Evolutionary conservation across 2,329 filamentous ascomycete genomes (phyloP).

Genomic region (Beauveria sp.): DNA sequence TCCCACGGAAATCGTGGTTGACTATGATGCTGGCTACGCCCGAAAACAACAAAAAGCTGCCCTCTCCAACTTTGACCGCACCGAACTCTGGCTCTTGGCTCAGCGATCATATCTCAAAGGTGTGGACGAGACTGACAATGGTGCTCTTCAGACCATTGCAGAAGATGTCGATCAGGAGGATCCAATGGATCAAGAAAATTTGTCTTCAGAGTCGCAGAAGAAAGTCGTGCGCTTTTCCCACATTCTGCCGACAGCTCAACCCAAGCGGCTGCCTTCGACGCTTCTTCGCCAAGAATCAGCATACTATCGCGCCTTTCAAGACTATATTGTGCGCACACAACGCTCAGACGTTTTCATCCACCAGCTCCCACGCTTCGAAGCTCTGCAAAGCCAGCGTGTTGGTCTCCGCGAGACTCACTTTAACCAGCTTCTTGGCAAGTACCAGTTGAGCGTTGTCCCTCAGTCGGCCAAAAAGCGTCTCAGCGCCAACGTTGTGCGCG

Average conservation of each 20-base stretch:
- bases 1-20: conserved; percentile 57
- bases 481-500: conserved; percentile 65
- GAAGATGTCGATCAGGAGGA: conserved; percentile 27
- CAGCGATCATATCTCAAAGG: conserved; percentile 71
- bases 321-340: conserved; percentile 58
- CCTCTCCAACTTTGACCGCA: conserved; percentile 72
- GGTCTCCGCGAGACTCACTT: conserved; percentile 66
- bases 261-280: conserved; percentile 44
- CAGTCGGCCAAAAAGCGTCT: conserved; percentile 64
- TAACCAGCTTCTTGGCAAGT: conserved; percentile 78
- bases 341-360: conserved; percentile 75
- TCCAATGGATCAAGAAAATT: conserved; percentile 14
- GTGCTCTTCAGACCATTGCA: conserved; percentile 29
- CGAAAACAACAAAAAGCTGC: conserved; percentile 64
- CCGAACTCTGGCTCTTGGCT: conserved; percentile 76
- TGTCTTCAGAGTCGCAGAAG: conserved; percentile 35
- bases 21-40: conserved; percentile 70
- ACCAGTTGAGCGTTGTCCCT: conserved; percentile 63
- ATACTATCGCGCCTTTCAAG: conserved; percentile 83
- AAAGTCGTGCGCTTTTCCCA: conserved; percentile 73
- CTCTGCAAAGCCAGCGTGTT: conserved; percentile 74
- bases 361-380: conserved; percentile 77
- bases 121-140: conserved; percentile 42
- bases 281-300: conserved; percentile 59
- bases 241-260: conserved; percentile 36